Base-by-base conservation (phyloP, 2,329 filamentous ascomycete species). In the Clonostachys chloroleuca region DNA sequence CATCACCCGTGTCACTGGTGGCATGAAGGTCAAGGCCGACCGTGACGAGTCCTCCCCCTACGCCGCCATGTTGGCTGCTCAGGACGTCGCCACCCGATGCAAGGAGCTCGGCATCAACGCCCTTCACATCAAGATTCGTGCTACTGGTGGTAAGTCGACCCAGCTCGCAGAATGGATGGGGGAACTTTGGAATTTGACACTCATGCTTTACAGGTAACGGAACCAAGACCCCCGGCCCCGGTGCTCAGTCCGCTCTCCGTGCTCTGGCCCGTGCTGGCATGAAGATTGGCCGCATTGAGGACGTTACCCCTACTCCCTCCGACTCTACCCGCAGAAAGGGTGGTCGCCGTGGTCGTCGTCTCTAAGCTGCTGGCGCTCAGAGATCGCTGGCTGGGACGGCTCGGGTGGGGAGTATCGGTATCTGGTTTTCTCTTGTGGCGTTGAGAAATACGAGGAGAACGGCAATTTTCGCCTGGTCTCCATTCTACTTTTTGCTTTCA, bases 1-100 rank as follows among this genome's bases (percentile, higher is more conserved):
- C 79, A 96, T 99, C 81, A 89, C 85, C 85, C 92, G 94, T 89
- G 92, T 99, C 63, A 99, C 95, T 67, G 94, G 95, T 81, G 95
- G 95, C 72, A 99, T 99, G 94, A 99, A 99, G 85, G 94, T 99
- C 85, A 99, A 99, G 88, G 92, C 92, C 76, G 92, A 99, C 72
- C 92, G 94, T 84, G 94, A 99, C 80, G 94, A 99, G 83, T 97
- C 92, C 67, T 97, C 94, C 62, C 94, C 94, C 66, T 99, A 99
- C 84, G 94, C 94, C 68, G 94, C 94, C 78, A 99, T 99, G 94
- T 92, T 99, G 89, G 94, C 94, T 78, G 94, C 94, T 60, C 94
- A 99, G 84, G 92, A 96, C 74, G 91, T 95, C 70, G 94, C 94
- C 67, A 79, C 83, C 72, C 90, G 94, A 77, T 83, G 80, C 79